These are phyloP conservation scores for Fusarium torreyae DNA, from an alignment of 2,329 filamentous ascomycete genomes.

Conservation along the genomic window DNA sequence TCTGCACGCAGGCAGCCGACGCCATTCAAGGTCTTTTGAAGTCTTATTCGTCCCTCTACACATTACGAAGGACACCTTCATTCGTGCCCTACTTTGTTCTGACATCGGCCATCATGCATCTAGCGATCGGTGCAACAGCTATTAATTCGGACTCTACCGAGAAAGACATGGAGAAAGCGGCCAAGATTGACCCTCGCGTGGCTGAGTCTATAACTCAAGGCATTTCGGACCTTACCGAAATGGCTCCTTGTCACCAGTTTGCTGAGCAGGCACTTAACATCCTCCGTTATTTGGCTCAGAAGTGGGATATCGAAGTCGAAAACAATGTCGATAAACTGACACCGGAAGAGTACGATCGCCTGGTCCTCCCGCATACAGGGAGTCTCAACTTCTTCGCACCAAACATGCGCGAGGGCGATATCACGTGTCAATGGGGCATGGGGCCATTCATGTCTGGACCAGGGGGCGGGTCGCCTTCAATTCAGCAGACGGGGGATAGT, in stretches of 20 bases:
- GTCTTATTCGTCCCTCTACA: conserved; percentile 73
- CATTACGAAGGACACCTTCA: conserved; percentile 70
- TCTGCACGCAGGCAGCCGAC: conserved; percentile 74
- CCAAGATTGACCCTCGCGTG: conserved; percentile 58
- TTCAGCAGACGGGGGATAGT: conserved; percentile 54
- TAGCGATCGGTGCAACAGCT: conserved; percentile 65
- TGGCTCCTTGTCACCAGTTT: conserved; percentile 73
- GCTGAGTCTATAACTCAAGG: conserved; percentile 66
- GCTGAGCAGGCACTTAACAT: conserved; percentile 74
- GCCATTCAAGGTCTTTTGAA: conserved; percentile 70
- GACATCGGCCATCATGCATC: conserved; percentile 73
- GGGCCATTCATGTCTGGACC: conserved; percentile 32
- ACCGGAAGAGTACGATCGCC: conserved; percentile 57
- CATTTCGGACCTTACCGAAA: conserved; percentile 71
- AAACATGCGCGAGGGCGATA: conserved; percentile 64
- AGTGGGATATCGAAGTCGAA: conserved; percentile 71
- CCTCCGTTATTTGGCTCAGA: conserved; percentile 69
- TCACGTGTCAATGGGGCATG: conserved; percentile 63
- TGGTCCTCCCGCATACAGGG: conserved; percentile 63
- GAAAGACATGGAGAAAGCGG: conserved; percentile 53
- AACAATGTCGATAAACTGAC: conserved; percentile 54
- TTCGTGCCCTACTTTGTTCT: conserved; percentile 76
- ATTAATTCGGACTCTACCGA: conserved; percentile 41
- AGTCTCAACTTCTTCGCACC: conserved; percentile 73
- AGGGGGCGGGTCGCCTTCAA: conserved; percentile 23